Conservation (phyloP, 1,139 yeast genomes). For the Saccharomyces hybrid region DNA sequence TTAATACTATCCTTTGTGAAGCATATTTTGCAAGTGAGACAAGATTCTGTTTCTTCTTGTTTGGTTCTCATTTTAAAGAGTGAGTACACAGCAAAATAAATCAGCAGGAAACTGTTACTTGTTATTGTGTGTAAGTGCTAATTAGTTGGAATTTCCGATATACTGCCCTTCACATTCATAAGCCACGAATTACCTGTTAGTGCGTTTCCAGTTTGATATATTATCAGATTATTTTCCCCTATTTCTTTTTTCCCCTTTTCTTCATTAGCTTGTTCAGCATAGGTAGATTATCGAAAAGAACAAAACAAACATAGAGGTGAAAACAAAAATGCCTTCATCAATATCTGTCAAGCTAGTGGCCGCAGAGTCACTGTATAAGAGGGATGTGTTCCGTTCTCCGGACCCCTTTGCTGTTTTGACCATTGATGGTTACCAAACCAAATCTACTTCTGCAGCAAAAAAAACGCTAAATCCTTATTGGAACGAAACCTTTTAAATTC, state of each 20-base stretch:
- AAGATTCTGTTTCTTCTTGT: background rate
- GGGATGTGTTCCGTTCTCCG: slow-evolving; percentile 92
- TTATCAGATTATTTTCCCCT: background rate
- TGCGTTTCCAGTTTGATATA: background rate
- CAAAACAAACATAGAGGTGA: background rate
- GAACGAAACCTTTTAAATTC: slow-evolving; percentile 83
- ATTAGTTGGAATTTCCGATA: background rate
- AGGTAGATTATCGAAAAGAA: background rate
- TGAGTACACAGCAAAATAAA: background rate
- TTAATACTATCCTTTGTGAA: background rate
- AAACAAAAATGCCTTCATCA: slow-evolving; percentile 13
- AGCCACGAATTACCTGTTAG: background rate
- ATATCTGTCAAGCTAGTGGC: slow-evolving; percentile 79
- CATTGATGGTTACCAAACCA: slow-evolving; percentile 93
- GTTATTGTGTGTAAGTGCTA: background rate
- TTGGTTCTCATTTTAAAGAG: background rate
- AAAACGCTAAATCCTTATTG: slow-evolving; percentile 95
- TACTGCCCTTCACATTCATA: background rate
- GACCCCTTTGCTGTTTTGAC: slow-evolving; percentile 97
- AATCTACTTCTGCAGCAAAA: slow-evolving; percentile 87
- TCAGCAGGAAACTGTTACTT: background rate
- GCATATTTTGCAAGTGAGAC: background rate
- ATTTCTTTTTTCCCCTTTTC: background rate
- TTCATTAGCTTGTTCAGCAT: background rate
- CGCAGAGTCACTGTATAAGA: slow-evolving; percentile 88